phyloP scores from a whole-genome alignment of 805 yeast genomes.

The Crinitomyces ghanaensis region DNA sequence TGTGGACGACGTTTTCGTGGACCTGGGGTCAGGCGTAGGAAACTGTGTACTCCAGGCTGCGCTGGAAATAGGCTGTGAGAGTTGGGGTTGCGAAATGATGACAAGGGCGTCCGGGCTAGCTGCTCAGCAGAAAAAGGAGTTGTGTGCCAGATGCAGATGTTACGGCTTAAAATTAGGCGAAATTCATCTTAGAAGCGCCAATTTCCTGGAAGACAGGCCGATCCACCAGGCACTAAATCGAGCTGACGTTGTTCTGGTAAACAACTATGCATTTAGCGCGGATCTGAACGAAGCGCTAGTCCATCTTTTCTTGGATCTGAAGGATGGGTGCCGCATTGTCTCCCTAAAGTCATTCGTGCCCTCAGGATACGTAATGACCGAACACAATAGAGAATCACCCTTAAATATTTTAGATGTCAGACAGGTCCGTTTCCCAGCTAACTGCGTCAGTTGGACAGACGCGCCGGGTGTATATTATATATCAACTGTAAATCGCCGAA shows the following conservation, averaged over 20 bases:
- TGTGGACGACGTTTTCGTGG: constrained; percentile 55
- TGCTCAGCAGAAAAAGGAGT: constrained; percentile 44
- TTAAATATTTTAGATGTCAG: constrained; percentile 56
- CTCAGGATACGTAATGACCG: constrained; percentile 54
- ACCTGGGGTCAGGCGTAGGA: constrained; percentile 91
- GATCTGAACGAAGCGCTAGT: constrained; percentile 58
- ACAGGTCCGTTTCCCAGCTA: constrained; percentile 49
- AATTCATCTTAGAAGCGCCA: constrained; percentile 49
- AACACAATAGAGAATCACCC: constrained; percentile 41
- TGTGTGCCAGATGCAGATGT: constrained; percentile 43
- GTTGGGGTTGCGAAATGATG: constrained; percentile 91
- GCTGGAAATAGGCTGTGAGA: constrained; percentile 66
- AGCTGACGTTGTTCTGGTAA: constrained; percentile 65
- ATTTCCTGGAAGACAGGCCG: constrained; percentile 56
- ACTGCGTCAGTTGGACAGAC: constrained; percentile 81
- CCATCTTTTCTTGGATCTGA: constrained; percentile 47
- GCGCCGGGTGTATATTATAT: constrained; percentile 70
- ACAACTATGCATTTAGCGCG: constrained; percentile 78
- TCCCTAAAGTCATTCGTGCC: constrained; percentile 73
- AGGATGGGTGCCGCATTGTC: constrained; percentile 67
- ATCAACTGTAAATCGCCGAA: constrained; percentile 45
- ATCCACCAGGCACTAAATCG: constrained; percentile 43
- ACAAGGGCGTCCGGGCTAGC: constrained; percentile 65
- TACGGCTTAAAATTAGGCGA: constrained; percentile 55
- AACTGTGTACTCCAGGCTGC: constrained; percentile 87